Evolutionary conservation across 495 filamentous ascomycete species (phyloP), one percentile per base, ranked within the genome.

Genomic region (Sabuloglossum arenarium): DNA sequence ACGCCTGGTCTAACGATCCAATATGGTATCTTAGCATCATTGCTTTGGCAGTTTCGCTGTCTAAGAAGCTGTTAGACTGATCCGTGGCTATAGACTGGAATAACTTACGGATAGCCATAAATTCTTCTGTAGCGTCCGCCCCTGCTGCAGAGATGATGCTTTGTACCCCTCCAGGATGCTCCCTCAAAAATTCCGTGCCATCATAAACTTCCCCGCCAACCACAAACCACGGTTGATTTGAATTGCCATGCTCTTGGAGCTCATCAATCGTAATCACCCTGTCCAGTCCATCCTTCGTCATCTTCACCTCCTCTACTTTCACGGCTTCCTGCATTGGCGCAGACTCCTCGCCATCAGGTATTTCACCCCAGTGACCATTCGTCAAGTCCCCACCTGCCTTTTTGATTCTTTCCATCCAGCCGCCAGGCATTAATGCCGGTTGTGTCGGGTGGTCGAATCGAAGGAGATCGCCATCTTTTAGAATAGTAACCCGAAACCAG

Each of bases 331-430:
- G 65, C 8, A 55, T 55, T 12, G 43, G 43, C 28, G 39, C 29
- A 5, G 66, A 61, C 21, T 77, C 75, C 59, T 80, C 76, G n/a
- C 79, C 80, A 2, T 73, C 67, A 24, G 77, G 55, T 55, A 71
- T 79, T 63, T 95, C 87, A 10, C 90, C 90, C 90, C 90, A 96
- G 62, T 81, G 82, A 0, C 85, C 82, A 65, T 94, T 93, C 11
- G 72, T 69, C 23, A 95, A 63, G 65, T 95, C 78, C 0, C 89
- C 87, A 0, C 90, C 89, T 9, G 75, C 79, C 56, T 85, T 87
- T 67, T 94, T 95, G n/a, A 91, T 84, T 29, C 79, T 72, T 65
- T 95, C 88, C 90, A 97, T 97, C 90, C 90, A 97, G 0, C 90
- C 90, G 10, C 88, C 88, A 0, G 84, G 74, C 56, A 80, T 79